A percentile compares a stretch with the other conserved stretches of the same genome.
phyloP scores from a whole-genome alignment of 2,329 filamentous ascomycete genomes.

The Penicillium nordicum region DNA sequence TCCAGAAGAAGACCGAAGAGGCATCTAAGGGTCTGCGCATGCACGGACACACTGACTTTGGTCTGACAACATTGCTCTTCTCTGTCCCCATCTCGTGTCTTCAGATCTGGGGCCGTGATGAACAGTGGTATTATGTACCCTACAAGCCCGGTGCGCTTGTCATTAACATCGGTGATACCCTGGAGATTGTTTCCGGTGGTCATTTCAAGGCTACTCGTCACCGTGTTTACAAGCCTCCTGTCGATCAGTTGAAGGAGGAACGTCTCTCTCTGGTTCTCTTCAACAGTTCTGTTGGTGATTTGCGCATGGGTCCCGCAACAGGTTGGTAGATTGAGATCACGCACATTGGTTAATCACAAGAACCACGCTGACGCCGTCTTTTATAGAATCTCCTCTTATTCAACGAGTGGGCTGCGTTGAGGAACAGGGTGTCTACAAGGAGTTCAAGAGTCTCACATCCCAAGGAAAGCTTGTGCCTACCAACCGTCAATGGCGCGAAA shows the following conservation, averaged over 20 bases:
- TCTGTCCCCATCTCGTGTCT: slow-evolving; percentile 48
- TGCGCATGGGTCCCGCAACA: slow-evolving; percentile 44
- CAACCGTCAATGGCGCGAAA: slow-evolving; percentile 50
- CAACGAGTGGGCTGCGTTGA: slow-evolving; percentile 45
- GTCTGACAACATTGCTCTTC: slow-evolving; percentile 47
- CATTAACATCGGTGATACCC: slow-evolving; percentile 48
- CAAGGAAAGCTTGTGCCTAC: slow-evolving; percentile 45
- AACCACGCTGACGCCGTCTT: not conserved
- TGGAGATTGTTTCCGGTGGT: slow-evolving; percentile 47
- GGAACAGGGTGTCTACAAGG: slow-evolving; percentile 46
- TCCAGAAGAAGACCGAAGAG: slow-evolving; percentile 35
- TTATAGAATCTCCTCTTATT: slow-evolving; percentile 37
- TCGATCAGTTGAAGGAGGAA: slow-evolving; percentile 33
- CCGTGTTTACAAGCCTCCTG: slow-evolving; percentile 44
- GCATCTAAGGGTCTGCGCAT: slow-evolving; percentile 40
- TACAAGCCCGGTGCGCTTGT: slow-evolving; percentile 47
- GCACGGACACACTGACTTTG: slow-evolving; percentile 50
- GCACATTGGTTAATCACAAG: not conserved
- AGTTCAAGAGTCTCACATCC: slow-evolving; percentile 45
- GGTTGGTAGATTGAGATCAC: slow-evolving; percentile 13
- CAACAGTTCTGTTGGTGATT: slow-evolving; percentile 47
- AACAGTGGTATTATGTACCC: slow-evolving; percentile 48
- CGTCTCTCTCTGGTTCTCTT: slow-evolving; percentile 41
- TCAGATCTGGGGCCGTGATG: slow-evolving; percentile 46
- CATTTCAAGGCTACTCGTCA: slow-evolving; percentile 49